Percentiles rank a stretch among this genome's conserved stretches.
Conservation (phyloP, 176 grass and related monocot genomes). For the Ampelocalamus luodianensis region DNA sequence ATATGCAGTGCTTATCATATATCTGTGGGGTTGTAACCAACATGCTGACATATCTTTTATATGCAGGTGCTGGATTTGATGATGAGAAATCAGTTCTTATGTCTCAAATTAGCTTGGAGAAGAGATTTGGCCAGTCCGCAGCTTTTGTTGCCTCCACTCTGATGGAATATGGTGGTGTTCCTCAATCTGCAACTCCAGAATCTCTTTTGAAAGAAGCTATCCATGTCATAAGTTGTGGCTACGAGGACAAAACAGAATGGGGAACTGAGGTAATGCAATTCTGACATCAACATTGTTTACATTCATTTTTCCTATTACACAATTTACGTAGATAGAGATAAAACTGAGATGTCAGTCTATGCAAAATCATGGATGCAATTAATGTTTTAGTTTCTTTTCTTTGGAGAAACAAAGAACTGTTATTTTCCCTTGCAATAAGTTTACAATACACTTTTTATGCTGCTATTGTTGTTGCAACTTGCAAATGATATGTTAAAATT, state of each 20-base stretch:
- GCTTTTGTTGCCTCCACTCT: slow-evolving; percentile 97
- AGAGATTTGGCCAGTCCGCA: slow-evolving; percentile 92
- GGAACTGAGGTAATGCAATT: slow-evolving; percentile 81
- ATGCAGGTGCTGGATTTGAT: slow-evolving; percentile 94
- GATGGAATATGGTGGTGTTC: slow-evolving; percentile 99
- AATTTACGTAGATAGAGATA: not conserved
- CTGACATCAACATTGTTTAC: not conserved
- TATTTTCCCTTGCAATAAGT: not conserved
- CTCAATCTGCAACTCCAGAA: slow-evolving; percentile 97
- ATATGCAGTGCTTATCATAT: not conserved
- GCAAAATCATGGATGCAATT: slow-evolving; percentile 27
- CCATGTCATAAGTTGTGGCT: slow-evolving; percentile 99
- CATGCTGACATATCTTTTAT: slow-evolving; percentile 37
- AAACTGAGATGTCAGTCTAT: not conserved
- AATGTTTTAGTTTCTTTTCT: slow-evolving; percentile 3
- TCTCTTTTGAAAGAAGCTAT: slow-evolving; percentile 99
- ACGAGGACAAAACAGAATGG: slow-evolving; percentile 97
- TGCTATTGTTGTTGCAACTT: not conserved
- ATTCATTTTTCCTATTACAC: not conserved
- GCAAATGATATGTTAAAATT: slow-evolving; percentile 24
- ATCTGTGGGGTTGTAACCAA: slow-evolving; percentile 5
- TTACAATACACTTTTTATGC: not conserved
- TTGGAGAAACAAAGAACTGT: not conserved
- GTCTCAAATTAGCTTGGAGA: slow-evolving; percentile 99
- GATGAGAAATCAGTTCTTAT: slow-evolving; percentile 99